These are phyloP conservation scores for Neurospora sp. DNA, from an alignment of 495 filamentous ascomycete species.

Conservation along the genomic window DNA sequence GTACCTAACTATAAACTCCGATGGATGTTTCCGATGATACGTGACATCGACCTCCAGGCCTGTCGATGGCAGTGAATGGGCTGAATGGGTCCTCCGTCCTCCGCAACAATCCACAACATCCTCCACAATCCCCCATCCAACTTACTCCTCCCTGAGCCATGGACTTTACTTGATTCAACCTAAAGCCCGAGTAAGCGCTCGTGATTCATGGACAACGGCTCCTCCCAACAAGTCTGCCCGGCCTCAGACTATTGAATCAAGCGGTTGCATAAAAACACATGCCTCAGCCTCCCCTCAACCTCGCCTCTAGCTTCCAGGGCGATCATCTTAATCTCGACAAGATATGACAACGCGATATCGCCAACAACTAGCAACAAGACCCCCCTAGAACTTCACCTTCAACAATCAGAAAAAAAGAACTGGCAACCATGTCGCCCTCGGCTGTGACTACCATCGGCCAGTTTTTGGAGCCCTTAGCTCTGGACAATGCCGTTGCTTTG, in stretches of 20 bases:
- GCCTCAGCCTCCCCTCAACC: background rate
- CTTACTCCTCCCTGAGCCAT: background rate
- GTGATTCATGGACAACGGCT: background rate
- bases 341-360: background rate
- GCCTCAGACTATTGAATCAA: background rate
- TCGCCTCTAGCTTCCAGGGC: background rate
- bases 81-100: background rate
- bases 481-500: constrained; percentile 40
- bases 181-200: background rate
- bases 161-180: background rate
- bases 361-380: background rate
- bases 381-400: background rate
- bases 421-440: constrained; percentile 14
- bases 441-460: constrained; percentile 17
- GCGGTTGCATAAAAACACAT: background rate
- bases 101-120: background rate
- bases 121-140: background rate
- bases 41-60: background rate
- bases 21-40: background rate
- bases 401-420: constrained; percentile 3
- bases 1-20: background rate
- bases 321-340: background rate
- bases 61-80: background rate
- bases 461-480: constrained; percentile 35
- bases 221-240: background rate